A percentile compares a stretch with the other conserved stretches of the same genome.
Conservation (phyloP, 106 monocot species). For the Dioscorea dumetorum region DNA sequence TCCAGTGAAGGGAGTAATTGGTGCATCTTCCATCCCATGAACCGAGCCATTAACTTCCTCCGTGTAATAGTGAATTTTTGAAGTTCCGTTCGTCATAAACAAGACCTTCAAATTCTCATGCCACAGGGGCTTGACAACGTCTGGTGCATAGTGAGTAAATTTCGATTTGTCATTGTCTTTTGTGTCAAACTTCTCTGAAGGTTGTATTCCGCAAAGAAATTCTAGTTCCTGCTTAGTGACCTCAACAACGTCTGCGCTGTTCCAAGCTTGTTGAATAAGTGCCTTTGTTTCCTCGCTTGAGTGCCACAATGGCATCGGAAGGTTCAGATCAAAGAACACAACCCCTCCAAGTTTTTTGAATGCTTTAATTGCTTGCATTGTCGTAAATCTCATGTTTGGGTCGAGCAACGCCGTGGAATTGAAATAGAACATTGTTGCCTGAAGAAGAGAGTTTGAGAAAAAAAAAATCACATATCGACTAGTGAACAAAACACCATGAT, state of each 20-base stretch:
- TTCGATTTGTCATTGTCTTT: constrained; percentile 68
- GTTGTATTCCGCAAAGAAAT: constrained; percentile 58
- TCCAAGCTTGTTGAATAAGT: constrained; percentile 61
- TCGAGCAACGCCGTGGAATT: constrained; percentile 69
- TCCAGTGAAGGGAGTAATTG: constrained; percentile 69
- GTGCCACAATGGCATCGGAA: constrained; percentile 68
- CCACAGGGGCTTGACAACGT: constrained; percentile 60
- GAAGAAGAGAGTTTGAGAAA: constrained; percentile 26
- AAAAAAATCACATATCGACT: too few relatives aligned
- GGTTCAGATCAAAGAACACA: constrained; percentile 76
- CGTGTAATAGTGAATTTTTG: constrained; percentile 86
- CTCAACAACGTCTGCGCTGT: constrained; percentile 62
- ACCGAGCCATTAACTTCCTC: constrained; percentile 52
- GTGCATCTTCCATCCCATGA: constrained; percentile 83
- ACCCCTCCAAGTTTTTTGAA: constrained; percentile 57
- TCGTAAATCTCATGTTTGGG: constrained; percentile 39
- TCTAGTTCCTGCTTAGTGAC: constrained; percentile 85
- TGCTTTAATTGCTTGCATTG: constrained; percentile 52
- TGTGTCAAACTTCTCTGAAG: constrained; percentile 56
- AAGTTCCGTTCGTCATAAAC: constrained; percentile 86
- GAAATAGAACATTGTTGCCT: constrained; percentile 96
- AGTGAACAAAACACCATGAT: too few relatives aligned
- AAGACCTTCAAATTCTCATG: constrained; percentile 71
- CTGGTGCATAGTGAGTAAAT: constrained; percentile 48
- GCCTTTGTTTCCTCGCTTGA: constrained; percentile 54